A percentile compares a stretch with the other conserved stretches of the same genome.
phyloP scores from a whole-genome alignment of 2,329 filamentous ascomycete species.

The Canariomyces notabilis region DNA sequence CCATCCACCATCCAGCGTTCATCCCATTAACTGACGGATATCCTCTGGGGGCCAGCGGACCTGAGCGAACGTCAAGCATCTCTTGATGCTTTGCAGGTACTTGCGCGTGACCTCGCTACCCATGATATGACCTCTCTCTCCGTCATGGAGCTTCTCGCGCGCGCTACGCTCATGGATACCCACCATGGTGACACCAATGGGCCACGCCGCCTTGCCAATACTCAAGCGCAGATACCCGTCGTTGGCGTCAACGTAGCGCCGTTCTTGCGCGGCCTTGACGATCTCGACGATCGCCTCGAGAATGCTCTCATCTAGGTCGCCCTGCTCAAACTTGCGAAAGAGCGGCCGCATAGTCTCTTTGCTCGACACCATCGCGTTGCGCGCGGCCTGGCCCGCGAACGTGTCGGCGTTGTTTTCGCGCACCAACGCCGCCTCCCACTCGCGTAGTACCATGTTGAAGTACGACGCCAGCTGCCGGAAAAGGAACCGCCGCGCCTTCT shows the following conservation, averaged over 20 bases:
- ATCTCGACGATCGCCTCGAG: constrained; percentile 85
- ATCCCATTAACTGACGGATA: constrained; percentile 91
- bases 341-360: constrained; percentile 83
- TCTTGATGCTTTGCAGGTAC: constrained; percentile 95
- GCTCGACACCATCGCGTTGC: constrained; percentile 80
- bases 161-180: constrained; percentile 97
- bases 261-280: constrained; percentile 81
- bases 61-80: constrained; percentile 93
- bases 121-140: constrained; percentile 88
- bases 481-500: constrained; percentile 62
- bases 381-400: constrained; percentile 74
- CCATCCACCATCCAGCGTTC: constrained; percentile 18
- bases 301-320: constrained; percentile 71
- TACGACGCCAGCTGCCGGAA: constrained; percentile 88
- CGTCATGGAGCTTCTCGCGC: constrained; percentile 88
- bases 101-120: constrained; percentile 94
- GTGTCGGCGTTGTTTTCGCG: constrained; percentile 60
- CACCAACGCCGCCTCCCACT: constrained; percentile 77
- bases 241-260: constrained; percentile 92
- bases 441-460: constrained; percentile 90
- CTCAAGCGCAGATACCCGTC: constrained; percentile 88
- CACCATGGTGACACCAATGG: constrained; percentile 99
- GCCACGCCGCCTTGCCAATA: constrained; percentile 97
- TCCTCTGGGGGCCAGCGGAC: constrained; percentile 94
- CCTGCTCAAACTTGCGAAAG: constrained; percentile 82